Conservation (phyloP, 2,329 filamentous ascomycete genomes). For the Colletotrichum incanum region DNA sequence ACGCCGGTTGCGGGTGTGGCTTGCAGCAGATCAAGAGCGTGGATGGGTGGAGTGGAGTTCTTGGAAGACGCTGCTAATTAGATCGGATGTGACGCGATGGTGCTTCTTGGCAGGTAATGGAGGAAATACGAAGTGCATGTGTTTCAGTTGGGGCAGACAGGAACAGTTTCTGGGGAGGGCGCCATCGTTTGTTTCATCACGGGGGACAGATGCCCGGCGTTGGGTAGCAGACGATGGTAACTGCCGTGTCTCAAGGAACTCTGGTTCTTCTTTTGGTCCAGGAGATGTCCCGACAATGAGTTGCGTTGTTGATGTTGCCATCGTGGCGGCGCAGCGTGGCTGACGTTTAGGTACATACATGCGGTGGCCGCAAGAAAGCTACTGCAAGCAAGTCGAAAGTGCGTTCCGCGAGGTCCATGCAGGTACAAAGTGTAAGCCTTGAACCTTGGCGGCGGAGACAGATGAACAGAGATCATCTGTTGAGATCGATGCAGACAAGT, state of each 20-base stretch:
- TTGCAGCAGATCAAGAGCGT: conserved; percentile 10
- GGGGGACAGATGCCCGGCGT: not conserved
- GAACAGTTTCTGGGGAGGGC: conserved; percentile 1
- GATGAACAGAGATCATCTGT: conserved; percentile 4
- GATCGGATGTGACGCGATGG: conserved; percentile 29
- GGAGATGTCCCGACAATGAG: conserved; percentile 4
- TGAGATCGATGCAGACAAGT: conserved; percentile 6
- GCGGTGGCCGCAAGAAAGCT: conserved; percentile 15
- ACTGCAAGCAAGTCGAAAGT: conserved; percentile 9
- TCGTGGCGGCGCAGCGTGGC: conserved; percentile 5
- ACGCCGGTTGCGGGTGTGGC: conserved; percentile 33
- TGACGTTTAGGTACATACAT: not conserved
- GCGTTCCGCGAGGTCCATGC: conserved; percentile 12
- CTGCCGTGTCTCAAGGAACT: not conserved
- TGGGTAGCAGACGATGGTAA: conserved; percentile 2
- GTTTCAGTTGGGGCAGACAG: conserved; percentile 33
- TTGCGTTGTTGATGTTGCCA: not conserved
- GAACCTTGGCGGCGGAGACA: not conserved
- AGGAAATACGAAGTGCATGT: conserved; percentile 35
- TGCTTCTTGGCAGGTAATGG: conserved; percentile 35
- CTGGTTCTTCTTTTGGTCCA: not conserved
- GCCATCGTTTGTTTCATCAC: conserved; percentile 30
- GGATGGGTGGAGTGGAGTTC: conserved; percentile 8
- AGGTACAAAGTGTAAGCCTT: conserved; percentile 9
- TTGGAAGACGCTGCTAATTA: not conserved